Conservation (phyloP, 148 eudicot genomes). For the Chenopodium quinoa region DNA sequence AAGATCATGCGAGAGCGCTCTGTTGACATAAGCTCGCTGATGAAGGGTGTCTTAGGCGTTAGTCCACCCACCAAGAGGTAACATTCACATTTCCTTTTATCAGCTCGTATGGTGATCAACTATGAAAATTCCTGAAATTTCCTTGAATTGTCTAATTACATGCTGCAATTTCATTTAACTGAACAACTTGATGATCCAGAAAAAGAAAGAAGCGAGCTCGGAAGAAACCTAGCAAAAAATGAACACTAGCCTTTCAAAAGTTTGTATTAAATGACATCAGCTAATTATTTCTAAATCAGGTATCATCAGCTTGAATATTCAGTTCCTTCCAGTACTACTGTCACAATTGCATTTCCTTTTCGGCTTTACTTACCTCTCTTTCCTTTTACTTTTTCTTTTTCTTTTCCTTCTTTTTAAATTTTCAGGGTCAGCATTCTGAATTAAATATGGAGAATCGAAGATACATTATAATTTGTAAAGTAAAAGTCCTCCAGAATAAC, state of each 20-base stretch:
- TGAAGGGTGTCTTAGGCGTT: slow-evolving; percentile 74
- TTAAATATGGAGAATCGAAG: neutral
- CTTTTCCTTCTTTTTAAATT: too few species aligned
- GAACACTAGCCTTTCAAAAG: slow-evolving; percentile 14
- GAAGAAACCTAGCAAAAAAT: slow-evolving; percentile 41
- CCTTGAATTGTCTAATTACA: neutral
- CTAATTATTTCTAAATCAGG: slow-evolving; percentile 6
- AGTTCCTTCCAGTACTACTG: neutral
- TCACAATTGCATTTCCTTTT: neutral
- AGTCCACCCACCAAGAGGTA: slow-evolving; percentile 62
- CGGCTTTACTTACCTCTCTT: neutral
- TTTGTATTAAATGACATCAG: neutral
- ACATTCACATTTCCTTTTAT: neutral
- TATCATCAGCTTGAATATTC: neutral
- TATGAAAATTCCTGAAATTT: neutral
- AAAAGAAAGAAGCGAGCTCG: slow-evolving; percentile 43
- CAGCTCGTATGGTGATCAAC: neutral
- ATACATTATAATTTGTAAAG: neutral
- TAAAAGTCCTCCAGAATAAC: neutral
- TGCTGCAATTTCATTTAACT: neutral
- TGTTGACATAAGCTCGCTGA: slow-evolving; percentile 58
- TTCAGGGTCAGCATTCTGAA: neutral
- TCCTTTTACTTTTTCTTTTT: neutral
- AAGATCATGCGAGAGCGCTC: slow-evolving; percentile 65
- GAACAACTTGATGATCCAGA: slow-evolving; percentile 29